Conservation (phyloP, 106 monocot genomes). For the Dendrobium nobile region DNA sequence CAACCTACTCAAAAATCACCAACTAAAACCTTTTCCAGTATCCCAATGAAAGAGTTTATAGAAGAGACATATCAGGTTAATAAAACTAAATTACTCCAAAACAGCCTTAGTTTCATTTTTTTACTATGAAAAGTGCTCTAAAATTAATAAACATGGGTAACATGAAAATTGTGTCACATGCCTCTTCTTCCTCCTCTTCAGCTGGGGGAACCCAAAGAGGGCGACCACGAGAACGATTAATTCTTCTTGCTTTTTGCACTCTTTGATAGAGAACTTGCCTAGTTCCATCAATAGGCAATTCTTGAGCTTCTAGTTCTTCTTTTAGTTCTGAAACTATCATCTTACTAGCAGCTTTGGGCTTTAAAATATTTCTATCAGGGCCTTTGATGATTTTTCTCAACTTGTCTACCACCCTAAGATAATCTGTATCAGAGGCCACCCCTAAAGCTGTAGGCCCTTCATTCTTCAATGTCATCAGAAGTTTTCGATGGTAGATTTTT, state of each 20-base stretch:
- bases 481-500: conserved; percentile 75
- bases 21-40: background rate
- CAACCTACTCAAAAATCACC: conserved; percentile 47
- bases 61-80: background rate
- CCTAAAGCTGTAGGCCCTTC: conserved; percentile 75
- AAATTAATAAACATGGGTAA: background rate
- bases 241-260: conserved; percentile 97
- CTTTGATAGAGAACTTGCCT: conserved; percentile 92
- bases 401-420: conserved; percentile 62
- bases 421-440: conserved; percentile 54
- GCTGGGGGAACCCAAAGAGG: conserved; percentile 97
- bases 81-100: background rate
- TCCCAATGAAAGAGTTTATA: background rate
- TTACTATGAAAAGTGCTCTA: background rate
- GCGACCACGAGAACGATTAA: conserved; percentile 88
- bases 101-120: conserved; percentile 1
- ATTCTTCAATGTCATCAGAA: conserved; percentile 60
- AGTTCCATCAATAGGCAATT: conserved; percentile 87
- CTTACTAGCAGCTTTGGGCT: conserved; percentile 98
- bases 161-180: conserved; percentile 10
- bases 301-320: conserved; percentile 93
- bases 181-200: conserved; percentile 97
- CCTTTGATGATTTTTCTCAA: conserved; percentile 76
- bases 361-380: conserved; percentile 62
- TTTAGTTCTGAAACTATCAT: conserved; percentile 95